These are phyloP conservation scores for Colletotrichum cereale DNA, from an alignment of 2,329 filamentous ascomycete genomes.

Conservation along the genomic window DNA sequence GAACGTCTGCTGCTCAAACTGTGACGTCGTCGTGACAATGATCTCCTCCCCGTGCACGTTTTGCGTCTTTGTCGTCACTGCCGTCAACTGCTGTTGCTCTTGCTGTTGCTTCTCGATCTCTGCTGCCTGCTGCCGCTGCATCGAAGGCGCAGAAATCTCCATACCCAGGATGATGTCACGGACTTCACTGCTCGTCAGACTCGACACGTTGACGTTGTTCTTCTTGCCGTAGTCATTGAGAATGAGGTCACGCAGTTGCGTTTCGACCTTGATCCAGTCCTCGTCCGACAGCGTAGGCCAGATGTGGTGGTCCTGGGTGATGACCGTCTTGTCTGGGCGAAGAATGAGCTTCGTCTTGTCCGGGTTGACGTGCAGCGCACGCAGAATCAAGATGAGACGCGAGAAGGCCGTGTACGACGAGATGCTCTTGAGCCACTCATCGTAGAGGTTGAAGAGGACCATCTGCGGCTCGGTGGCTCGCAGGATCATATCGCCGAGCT, in stretches of 20 bases:
- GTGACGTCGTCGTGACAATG: constrained; percentile 96
- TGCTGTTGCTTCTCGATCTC: constrained; percentile 99
- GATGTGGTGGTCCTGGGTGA: constrained; percentile 98
- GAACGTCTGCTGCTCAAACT: constrained; percentile 98
- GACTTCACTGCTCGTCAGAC: constrained; percentile 95
- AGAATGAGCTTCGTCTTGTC: constrained; percentile 98
- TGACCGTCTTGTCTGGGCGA: constrained; percentile 96
- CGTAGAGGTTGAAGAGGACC: constrained; percentile 98
- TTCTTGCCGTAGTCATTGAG: constrained; percentile 99
- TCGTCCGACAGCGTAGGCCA: constrained; percentile 96
- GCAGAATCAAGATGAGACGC: constrained; percentile 90
- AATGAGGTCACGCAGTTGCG: constrained; percentile 93
- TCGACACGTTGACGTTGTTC: constrained; percentile 99
- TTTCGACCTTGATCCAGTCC: constrained; percentile 99
- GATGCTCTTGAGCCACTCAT: constrained; percentile 98
- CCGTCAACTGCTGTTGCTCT: constrained; percentile 95
- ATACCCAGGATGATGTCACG: constrained; percentile 98
- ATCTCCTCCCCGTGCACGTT: constrained; percentile 98
- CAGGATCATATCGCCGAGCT: constrained; percentile 98
- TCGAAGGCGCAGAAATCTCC: constrained; percentile 97
- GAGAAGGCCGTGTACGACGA: constrained; percentile 99
- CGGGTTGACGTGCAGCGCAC: constrained; percentile 95
- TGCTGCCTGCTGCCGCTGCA: constrained; percentile 97
- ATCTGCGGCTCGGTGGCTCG: constrained; percentile 99
- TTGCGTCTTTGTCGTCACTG: constrained; percentile 97